These are phyloP conservation scores for Amanita inopinata DNA, from an alignment of 768 basidiomycete species.

Conservation along the genomic window DNA sequence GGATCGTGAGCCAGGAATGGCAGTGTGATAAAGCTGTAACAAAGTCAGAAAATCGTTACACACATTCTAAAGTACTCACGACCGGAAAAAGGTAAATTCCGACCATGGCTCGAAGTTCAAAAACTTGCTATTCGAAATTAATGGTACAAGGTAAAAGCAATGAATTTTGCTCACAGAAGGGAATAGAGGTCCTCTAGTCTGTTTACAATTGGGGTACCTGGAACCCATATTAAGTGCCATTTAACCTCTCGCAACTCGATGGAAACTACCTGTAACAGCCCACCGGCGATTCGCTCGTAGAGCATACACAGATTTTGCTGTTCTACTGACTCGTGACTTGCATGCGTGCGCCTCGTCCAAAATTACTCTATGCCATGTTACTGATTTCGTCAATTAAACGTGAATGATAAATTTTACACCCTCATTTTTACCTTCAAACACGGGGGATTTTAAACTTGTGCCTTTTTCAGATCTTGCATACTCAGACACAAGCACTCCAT, in stretches of 20 bases:
- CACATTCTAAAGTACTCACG: slow-evolving; percentile 33
- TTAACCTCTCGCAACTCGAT: neutral
- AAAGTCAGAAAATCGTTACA: slow-evolving; percentile 2
- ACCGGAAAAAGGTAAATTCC: slow-evolving; percentile 80
- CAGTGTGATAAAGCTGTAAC: slow-evolving; percentile 70
- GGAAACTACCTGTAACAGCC: slow-evolving; percentile 66
- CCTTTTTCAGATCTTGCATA: slow-evolving; percentile 61
- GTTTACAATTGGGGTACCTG: slow-evolving; percentile 92
- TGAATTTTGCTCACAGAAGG: slow-evolving; percentile 38
- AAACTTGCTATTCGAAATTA: slow-evolving; percentile 46
- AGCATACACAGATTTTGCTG: slow-evolving; percentile 82
- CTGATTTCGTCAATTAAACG: slow-evolving; percentile 29
- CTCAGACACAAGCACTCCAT: slow-evolving; percentile 86
- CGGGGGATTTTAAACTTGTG: slow-evolving; percentile 33
- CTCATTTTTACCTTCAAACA: slow-evolving; percentile 67
- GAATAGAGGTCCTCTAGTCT: slow-evolving; percentile 88
- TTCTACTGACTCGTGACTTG: slow-evolving; percentile 83
- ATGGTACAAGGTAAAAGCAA: neutral
- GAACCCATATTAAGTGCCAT: neutral
- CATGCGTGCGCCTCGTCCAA: slow-evolving; percentile 94
- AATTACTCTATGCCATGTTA: slow-evolving; percentile 73
- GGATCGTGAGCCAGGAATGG: slow-evolving; percentile 89
- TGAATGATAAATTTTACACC: slow-evolving; percentile 27
- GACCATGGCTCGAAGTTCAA: slow-evolving; percentile 76
- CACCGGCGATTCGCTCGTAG: slow-evolving; percentile 72